phyloP scores from a whole-genome alignment of 768 basidiomycete genomes.

The Mycena metata region DNA sequence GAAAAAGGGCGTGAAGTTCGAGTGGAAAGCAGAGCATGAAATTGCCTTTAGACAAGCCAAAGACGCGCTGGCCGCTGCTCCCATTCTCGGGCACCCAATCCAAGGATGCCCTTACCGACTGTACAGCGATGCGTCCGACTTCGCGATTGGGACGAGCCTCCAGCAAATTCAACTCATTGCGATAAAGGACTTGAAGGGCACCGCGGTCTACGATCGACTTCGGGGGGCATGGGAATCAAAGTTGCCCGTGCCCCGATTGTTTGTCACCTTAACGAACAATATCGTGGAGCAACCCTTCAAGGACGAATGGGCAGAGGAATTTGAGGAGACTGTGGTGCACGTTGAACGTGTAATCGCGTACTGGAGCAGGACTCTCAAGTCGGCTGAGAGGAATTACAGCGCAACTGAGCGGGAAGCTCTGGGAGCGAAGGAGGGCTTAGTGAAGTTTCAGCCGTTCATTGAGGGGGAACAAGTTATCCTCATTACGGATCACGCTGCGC shows the following conservation, averaged over 20 bases:
- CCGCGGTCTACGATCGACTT: too few relatives aligned
- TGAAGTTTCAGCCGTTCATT: conserved; percentile 9
- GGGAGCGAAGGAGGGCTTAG: conserved; percentile 42
- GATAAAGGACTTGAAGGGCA: too few relatives aligned
- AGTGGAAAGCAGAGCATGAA: conserved; percentile 40
- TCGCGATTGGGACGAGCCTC: conserved; percentile 17
- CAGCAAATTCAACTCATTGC: too few relatives aligned
- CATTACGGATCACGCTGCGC: conserved; percentile 30
- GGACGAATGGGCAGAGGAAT: conserved; percentile 9
- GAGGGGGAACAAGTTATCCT: conserved; percentile 3
- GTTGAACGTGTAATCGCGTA: conserved; percentile 31
- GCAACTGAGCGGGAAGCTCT: conserved; percentile 27
- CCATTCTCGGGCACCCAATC: conserved; percentile 39
- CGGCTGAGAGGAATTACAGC: conserved; percentile 19
- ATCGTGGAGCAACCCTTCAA: conserved; percentile 10
- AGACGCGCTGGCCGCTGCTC: conserved; percentile 36
- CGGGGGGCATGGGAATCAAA: conserved; percentile 21
- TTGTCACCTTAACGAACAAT: too few relatives aligned
- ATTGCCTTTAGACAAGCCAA: conserved; percentile 34
- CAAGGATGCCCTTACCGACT: conserved; percentile 39
- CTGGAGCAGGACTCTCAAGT: conserved; percentile 38
- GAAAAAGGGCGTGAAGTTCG: conserved; percentile 41
- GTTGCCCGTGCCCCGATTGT: conserved; percentile 32
- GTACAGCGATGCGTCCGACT: conserved; percentile 16
- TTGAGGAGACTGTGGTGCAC: conserved; percentile 39